A percentile compares a stretch with the other conserved stretches of the same genome.
Evolutionary conservation across 2,329 filamentous ascomycete genomes (phyloP).

Genomic region (Botrytis galanthina): DNA sequence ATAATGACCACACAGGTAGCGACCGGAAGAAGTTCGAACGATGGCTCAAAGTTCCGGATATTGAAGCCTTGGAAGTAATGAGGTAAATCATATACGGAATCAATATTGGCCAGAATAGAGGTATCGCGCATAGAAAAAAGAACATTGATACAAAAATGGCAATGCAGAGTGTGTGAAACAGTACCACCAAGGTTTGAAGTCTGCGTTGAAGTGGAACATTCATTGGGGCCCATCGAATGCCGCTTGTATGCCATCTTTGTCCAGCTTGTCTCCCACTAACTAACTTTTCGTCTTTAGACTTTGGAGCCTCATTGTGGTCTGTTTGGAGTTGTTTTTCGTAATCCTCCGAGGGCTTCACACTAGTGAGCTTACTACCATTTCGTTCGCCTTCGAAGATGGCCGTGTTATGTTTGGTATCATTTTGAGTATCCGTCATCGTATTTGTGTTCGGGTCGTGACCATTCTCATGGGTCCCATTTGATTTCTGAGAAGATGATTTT

Average conservation of each 20-base stretch:
- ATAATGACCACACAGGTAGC: constrained; percentile 78
- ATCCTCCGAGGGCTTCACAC: constrained; percentile 29
- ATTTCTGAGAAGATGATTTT: constrained; percentile 32
- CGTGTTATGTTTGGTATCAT: constrained; percentile 20
- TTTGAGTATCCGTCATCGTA: neutral
- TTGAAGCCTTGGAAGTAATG: constrained; percentile 73
- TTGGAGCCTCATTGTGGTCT: constrained; percentile 25
- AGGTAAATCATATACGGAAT: constrained; percentile 80
- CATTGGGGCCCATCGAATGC: constrained; percentile 82
- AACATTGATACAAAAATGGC: constrained; percentile 73
- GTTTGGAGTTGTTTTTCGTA: constrained; percentile 26
- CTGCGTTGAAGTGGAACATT: constrained; percentile 69
- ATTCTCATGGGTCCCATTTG: constrained; percentile 24
- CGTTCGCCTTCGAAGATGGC: constrained; percentile 29
- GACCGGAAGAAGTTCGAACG: constrained; percentile 74
- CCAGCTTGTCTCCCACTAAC: constrained; percentile 37
- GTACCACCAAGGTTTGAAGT: constrained; percentile 74
- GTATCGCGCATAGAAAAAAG: constrained; percentile 88
- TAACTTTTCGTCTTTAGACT: constrained; percentile 30
- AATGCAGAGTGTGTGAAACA: constrained; percentile 71
- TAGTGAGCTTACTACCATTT: constrained; percentile 31
- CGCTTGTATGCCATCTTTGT: constrained; percentile 39
- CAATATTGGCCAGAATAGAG: constrained; percentile 80
- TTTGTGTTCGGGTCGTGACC: constrained; percentile 17
- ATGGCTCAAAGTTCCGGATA: constrained; percentile 70